Evolutionary conservation across 73 alveolate species (phyloP).

Genomic region (Paramecium sexaurelia): DNA sequence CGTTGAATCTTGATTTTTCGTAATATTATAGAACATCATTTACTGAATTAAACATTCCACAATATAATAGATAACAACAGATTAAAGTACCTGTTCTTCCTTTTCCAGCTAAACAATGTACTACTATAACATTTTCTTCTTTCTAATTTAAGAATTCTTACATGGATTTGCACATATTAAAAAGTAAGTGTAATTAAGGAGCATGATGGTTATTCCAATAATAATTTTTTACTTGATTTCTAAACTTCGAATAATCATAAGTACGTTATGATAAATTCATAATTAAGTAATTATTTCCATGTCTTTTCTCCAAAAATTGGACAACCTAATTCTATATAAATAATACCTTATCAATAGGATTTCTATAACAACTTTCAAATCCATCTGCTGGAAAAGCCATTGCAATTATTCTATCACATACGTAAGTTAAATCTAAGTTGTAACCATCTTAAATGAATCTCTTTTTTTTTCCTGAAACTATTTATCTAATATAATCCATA

Average conservation of each 20-base stretch:
- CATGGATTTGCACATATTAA: slow-evolving; percentile 87
- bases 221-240: slow-evolving; percentile 74
- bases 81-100: slow-evolving; percentile 88
- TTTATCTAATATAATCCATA: slow-evolving; percentile 63
- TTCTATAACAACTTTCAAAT: slow-evolving; percentile 80
- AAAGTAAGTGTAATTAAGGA: slow-evolving; percentile 82
- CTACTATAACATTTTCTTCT: slow-evolving; percentile 73
- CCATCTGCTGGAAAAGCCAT: slow-evolving; percentile 91
- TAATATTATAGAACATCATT: slow-evolving; percentile 74
- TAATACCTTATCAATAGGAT: slow-evolving; percentile 77
- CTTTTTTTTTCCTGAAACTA: slow-evolving; percentile 74
- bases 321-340: slow-evolving; percentile 65
- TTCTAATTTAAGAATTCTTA: slow-evolving; percentile 69
- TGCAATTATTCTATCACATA: slow-evolving; percentile 82
- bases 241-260: slow-evolving; percentile 66
- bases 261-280: neutral
- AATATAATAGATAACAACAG: slow-evolving; percentile 74
- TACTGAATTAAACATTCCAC: slow-evolving; percentile 73
- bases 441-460: slow-evolving; percentile 71
- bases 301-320: neutral
- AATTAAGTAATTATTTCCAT: neutral
- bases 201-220: slow-evolving; percentile 92
- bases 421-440: slow-evolving; percentile 83
- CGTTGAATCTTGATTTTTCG: slow-evolving; percentile 71
- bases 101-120: slow-evolving; percentile 86